phyloP scores from a whole-genome alignment of 2,329 filamentous ascomycete genomes.

The Trichoderma endophyticum region DNA sequence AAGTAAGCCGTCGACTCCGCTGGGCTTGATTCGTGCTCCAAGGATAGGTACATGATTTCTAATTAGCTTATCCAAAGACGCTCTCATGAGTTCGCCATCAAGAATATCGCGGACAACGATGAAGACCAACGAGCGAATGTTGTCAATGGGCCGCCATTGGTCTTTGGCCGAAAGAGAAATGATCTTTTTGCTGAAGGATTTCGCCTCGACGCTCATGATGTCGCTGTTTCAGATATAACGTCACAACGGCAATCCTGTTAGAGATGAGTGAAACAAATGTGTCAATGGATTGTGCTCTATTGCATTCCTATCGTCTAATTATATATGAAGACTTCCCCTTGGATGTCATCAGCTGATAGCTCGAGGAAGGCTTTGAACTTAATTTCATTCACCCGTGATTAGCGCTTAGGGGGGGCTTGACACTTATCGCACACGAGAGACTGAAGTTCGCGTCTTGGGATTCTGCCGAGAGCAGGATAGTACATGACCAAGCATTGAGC shows the following conservation, averaged over 20 bases:
- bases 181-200: slow-evolving; percentile 4
- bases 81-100: slow-evolving; percentile 14
- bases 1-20: slow-evolving; percentile 3
- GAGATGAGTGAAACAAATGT: not conserved
- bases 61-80: slow-evolving; percentile 21
- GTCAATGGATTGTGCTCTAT: not conserved
- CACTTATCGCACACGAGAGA: not conserved
- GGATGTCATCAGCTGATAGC: not conserved
- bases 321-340: not conserved
- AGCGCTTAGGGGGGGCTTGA: slow-evolving; percentile 7
- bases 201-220: not conserved
- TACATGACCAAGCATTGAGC: not conserved
- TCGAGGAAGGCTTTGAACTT: not conserved
- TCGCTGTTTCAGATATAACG: not conserved
- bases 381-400: not conserved
- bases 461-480: not conserved
- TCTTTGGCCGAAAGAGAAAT: slow-evolving; percentile 18
- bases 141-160: slow-evolving; percentile 19
- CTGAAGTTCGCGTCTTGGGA: not conserved
- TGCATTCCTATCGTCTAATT: not conserved
- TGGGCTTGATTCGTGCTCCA: slow-evolving; percentile 18
- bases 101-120: slow-evolving; percentile 19
- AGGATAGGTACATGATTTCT: slow-evolving; percentile 21
- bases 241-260: not conserved
- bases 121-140: slow-evolving; percentile 21